Evolutionary conservation across 202 grass and related monocot genomes (phyloP), one percentile per base, ranked within the genome.

Genomic region (Carex arenaria): DNA sequence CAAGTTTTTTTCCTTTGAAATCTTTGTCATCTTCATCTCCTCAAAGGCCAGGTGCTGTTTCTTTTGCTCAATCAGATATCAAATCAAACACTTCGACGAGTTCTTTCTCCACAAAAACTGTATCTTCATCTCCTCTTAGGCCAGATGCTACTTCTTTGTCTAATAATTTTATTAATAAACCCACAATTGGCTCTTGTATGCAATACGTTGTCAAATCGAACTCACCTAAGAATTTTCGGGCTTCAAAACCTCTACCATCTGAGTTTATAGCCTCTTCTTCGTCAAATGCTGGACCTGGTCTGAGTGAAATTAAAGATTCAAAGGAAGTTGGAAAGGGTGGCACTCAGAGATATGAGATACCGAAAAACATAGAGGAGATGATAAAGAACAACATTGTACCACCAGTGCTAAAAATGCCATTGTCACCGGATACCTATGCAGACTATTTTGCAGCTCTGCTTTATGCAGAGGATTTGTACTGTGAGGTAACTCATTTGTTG

Each of bases 401-500:
- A 22, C 13, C 72, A 7, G 63, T 84, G 45, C 31, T 84, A 55
- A 77, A 43, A 67, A 78, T 10, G 42, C 36, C 86, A 2, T 78
- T 88, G 53, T 72, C 51, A 23, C 81, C 72, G 1, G 9, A 2
- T 4, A 84, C 28, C 8, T 88, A 88, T 26, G 70, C 36, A 0
- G 45, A 88, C 9, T 80, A 64, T 47, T 88, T 88, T 26, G 19
- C 62, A 1, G 13, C 73, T 53, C 34, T 88, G 28, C 86, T 88
- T 43, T 80, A 88, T 71, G 64, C 86, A 59, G 81, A 88, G 53
- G 81, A 84, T 19, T 80, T 79, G 64, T 83, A 84, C 38, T 53
- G 1, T 26, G 81, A 88, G 86, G 86, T 88, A 84, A 84, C 23
- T 64, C 34, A 71, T 49, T 51, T 49, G 10, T 23, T 51, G 40